Conservation (phyloP, 2,329 filamentous ascomycete genomes). For the Alternaria angustiovoidea region DNA sequence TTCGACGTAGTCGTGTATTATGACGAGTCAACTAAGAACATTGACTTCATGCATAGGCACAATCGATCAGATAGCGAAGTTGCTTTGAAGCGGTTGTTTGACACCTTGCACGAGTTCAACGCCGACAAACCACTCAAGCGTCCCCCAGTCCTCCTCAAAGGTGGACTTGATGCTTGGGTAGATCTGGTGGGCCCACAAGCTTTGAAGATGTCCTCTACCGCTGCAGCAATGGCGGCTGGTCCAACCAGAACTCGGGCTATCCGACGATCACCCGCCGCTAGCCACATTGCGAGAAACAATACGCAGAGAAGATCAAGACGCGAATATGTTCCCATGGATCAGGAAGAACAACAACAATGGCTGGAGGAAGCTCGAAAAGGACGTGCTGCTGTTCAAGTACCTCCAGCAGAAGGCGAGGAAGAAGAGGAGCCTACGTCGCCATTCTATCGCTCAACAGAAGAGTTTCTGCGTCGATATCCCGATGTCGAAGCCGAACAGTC, state of each 20-base stretch:
- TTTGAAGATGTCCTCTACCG: slow-evolving; percentile 65
- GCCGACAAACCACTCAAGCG: slow-evolving; percentile 76
- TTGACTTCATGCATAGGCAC: slow-evolving; percentile 62
- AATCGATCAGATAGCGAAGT: slow-evolving; percentile 51
- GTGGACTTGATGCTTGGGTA: slow-evolving; percentile 86
- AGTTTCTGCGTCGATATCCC: slow-evolving; percentile 84
- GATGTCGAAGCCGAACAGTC: slow-evolving; percentile 68
- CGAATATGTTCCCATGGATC: slow-evolving; percentile 75
- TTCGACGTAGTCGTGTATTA: slow-evolving; percentile 93
- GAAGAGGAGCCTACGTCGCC: slow-evolving; percentile 42
- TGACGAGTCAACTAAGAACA: slow-evolving; percentile 72
- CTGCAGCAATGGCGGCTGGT: slow-evolving; percentile 58
- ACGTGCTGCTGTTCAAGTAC: slow-evolving; percentile 57
- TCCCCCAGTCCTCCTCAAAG: slow-evolving; percentile 78
- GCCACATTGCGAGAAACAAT: slow-evolving; percentile 60
- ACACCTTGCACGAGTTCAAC: slow-evolving; percentile 85
- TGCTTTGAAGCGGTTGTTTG: slow-evolving; percentile 75
- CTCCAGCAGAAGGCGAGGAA: slow-evolving; percentile 38
- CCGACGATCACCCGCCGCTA: slow-evolving; percentile 61
- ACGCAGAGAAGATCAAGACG: slow-evolving; percentile 65
- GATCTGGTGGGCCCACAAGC: slow-evolving; percentile 79
- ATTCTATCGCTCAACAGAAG: slow-evolving; percentile 75
- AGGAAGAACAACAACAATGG: slow-evolving; percentile 83
- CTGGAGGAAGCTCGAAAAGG: slow-evolving; percentile 77
- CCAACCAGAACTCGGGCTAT: slow-evolving; percentile 58